phyloP scores from a whole-genome alignment of 768 basidiomycete genomes.

The Russula sp. region DNA sequence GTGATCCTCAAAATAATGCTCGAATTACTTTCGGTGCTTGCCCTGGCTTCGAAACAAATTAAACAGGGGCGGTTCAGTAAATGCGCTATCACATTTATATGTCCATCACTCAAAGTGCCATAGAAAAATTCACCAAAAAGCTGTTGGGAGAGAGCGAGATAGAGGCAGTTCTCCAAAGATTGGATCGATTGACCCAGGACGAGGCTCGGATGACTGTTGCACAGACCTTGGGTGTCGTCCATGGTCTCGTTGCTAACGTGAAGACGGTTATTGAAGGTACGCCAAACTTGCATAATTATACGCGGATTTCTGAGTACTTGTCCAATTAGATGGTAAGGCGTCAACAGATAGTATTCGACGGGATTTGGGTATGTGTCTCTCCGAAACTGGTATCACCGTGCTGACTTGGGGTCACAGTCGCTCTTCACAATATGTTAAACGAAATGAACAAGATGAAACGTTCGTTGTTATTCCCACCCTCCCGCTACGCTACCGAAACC shows the following conservation, averaged over 20 bases:
- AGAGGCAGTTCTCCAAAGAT: neutral
- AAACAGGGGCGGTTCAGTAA: neutral
- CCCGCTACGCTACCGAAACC: neutral
- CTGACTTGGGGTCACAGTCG: neutral
- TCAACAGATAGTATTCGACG: neutral
- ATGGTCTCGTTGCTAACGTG: neutral
- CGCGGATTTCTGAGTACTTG: neutral
- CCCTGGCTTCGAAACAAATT: neutral
- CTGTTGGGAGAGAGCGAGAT: neutral
- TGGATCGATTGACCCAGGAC: neutral
- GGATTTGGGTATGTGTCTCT: neutral
- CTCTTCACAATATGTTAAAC: neutral
- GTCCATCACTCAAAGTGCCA: neutral
- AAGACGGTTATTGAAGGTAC: neutral
- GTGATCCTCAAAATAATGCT: neutral
- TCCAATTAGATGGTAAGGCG: neutral
- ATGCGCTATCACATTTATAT: neutral
- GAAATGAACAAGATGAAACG: constrained; percentile 10
- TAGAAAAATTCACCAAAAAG: neutral
- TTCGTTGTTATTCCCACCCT: neutral
- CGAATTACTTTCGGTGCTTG: constrained; percentile 1
- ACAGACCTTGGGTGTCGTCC: neutral
- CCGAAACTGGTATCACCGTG: neutral
- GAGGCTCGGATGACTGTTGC: neutral
- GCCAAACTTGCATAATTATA: neutral